Evolutionary conservation across 2,329 filamentous ascomycete species (phyloP).

Genomic region (Botrytis porri): DNA sequence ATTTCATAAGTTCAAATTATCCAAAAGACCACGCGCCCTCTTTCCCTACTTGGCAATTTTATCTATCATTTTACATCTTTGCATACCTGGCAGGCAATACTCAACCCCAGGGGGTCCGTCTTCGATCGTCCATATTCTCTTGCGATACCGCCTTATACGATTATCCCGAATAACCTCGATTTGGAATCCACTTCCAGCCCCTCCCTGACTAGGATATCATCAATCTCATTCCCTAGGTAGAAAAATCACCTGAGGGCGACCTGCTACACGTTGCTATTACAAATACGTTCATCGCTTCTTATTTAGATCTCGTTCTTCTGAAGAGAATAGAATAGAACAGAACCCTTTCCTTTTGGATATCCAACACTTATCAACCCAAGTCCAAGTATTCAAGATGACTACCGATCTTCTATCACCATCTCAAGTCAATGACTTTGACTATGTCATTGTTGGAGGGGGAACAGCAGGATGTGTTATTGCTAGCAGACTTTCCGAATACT

Average conservation of each 20-base stretch:
- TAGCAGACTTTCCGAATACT: conserved; percentile 61
- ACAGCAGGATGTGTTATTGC: conserved; percentile 50
- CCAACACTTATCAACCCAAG: background rate
- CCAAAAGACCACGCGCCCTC: background rate
- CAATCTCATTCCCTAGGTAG: background rate
- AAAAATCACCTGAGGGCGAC: conserved; percentile 11
- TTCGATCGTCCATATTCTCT: background rate
- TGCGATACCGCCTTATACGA: conserved; percentile 10
- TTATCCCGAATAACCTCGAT: background rate
- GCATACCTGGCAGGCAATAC: background rate
- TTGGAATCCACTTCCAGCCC: conserved; percentile 17
- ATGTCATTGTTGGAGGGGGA: conserved; percentile 50
- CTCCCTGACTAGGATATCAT: conserved; percentile 13
- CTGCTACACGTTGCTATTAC: conserved; percentile 4
- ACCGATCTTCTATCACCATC: conserved; percentile 35
- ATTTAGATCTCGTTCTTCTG: background rate
- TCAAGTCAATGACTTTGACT: conserved; percentile 44
- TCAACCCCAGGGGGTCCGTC: background rate
- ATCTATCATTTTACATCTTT: background rate
- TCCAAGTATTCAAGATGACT: conserved; percentile 31
- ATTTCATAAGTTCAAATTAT: conserved; percentile 2
- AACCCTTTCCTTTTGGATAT: background rate
- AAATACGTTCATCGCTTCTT: conserved; percentile 1
- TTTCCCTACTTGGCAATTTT: conserved; percentile 14
- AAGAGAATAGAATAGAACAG: conserved; percentile 9